A percentile compares a stretch with the other conserved stretches of the same genome.
Evolutionary conservation across 192 early-diverging fungal genomes (phyloP).

Genomic region (Lunasporangiospora selenospora): DNA sequence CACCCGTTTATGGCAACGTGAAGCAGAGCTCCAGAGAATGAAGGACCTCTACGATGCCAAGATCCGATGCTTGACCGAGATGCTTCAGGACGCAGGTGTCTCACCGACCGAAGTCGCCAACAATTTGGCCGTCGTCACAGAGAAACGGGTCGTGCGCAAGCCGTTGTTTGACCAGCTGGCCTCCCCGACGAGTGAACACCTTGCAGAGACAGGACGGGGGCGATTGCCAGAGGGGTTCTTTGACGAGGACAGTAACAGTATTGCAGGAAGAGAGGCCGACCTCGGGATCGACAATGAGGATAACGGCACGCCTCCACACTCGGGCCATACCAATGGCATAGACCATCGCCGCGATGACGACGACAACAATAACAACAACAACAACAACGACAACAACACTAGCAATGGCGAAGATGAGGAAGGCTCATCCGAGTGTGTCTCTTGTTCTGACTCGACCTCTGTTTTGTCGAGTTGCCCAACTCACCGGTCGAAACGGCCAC

Average conservation of each 20-base stretch:
- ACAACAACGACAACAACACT: slow-evolving; percentile 14
- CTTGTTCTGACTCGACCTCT: slow-evolving; percentile 19
- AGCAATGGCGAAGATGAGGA: neutral
- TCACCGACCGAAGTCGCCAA: slow-evolving; percentile 45
- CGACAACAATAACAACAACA: slow-evolving; percentile 6
- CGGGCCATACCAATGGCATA: too few species aligned
- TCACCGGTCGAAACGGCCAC: slow-evolving; percentile 10
- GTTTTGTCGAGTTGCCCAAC: slow-evolving; percentile 20
- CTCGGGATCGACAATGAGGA: too few species aligned
- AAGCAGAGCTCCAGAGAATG: slow-evolving; percentile 44
- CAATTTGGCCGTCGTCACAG: slow-evolving; percentile 29
- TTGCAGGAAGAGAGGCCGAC: too few species aligned
- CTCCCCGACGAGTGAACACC: slow-evolving; percentile 2
- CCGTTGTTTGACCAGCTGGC: slow-evolving; percentile 26
- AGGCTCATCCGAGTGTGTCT: slow-evolving; percentile 23
- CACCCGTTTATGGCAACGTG: slow-evolving; percentile 46
- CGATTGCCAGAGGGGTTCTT: slow-evolving; percentile 11
- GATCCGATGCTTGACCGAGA: slow-evolving; percentile 36
- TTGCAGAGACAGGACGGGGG: slow-evolving; percentile 2
- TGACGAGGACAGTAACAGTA: neutral
- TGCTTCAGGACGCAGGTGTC: slow-evolving; percentile 45
- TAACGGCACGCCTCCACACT: too few species aligned
- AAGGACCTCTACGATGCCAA: slow-evolving; percentile 47
- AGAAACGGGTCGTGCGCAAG: slow-evolving; percentile 6
- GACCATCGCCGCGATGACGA: too few species aligned